phyloP scores from a whole-genome alignment of 345 rosid species.

The Excoecaria agallocha region DNA sequence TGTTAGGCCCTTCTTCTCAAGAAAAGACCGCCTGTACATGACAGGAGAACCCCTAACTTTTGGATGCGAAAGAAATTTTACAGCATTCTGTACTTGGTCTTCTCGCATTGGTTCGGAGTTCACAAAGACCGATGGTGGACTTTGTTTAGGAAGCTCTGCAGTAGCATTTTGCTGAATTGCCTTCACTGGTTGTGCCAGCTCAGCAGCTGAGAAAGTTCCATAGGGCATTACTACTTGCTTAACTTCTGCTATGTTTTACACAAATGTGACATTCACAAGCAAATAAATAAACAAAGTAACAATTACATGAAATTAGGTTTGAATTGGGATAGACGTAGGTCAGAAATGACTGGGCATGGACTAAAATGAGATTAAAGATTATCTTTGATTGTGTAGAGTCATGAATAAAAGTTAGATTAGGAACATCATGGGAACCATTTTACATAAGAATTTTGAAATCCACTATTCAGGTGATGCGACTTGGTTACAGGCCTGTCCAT shows the following conservation, averaged over 20 bases:
- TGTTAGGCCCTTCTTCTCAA: slow-evolving; percentile 92
- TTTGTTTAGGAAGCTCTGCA: slow-evolving; percentile 44
- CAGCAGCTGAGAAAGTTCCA: slow-evolving; percentile 34
- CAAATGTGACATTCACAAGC: background rate
- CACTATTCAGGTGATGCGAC: background rate
- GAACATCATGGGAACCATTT: background rate
- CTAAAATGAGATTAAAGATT: background rate
- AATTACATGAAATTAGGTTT: background rate
- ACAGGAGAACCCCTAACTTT: slow-evolving; percentile 91
- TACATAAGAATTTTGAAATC: background rate
- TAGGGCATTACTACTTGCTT: background rate
- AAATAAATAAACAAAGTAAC: background rate
- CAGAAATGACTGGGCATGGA: background rate
- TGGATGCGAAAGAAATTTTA: slow-evolving; percentile 93
- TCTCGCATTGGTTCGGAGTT: slow-evolving; percentile 90
- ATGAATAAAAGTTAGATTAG: background rate
- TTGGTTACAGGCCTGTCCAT: background rate
- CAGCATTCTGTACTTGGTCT: slow-evolving; percentile 93
- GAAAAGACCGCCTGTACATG: slow-evolving; percentile 84
- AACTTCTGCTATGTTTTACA: background rate
- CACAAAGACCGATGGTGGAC: slow-evolving; percentile 64
- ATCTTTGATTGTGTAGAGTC: background rate
- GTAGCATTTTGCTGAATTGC: slow-evolving; percentile 49
- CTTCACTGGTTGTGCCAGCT: slow-evolving; percentile 38
- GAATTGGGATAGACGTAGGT: background rate